Evolutionary conservation across 2,329 filamentous ascomycete genomes (phyloP), one percentile per base, ranked within the genome.

Genomic region (Ascochyta fabae): DNA sequence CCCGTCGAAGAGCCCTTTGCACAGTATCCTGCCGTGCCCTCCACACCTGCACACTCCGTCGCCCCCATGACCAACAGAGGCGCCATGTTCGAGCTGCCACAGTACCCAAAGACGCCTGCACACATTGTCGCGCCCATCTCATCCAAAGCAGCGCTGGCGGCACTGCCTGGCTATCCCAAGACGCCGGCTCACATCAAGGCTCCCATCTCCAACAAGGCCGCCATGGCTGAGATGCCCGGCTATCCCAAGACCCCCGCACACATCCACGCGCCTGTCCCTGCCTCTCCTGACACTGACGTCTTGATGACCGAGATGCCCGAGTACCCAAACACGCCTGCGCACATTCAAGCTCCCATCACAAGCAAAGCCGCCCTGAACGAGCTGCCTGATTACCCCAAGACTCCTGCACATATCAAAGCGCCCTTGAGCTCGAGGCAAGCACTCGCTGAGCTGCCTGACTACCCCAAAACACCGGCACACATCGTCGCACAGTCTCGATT

Each of bases 151-250:
- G 64, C 60, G 6, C 54, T 70, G 7, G 54, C 59, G 27, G 61
- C 61, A 39, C 50, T 69, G 12, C 60, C 64, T 3, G 57, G 31
- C 9, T 70, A 68, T 40, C 68, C 65, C 6, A 62, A 61, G 24
- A 70, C 68, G n/a, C 68, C 67, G 15, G 57, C 59, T 3, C 68
- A 70, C 38, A 66, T 70, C 15, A 24, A 16, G 12, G 66, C 62
- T 1, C 61, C 66, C 9, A 48, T 66, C 15, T 58, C 47, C 5
- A 57, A 50, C 16, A 58, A 53, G 15, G 61, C 56, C 10, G 62
- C 64, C 6, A 36, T 70, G 24, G 56, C 56, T 33, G 62, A 67
- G 39, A 50, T 69, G 59, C 60, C 64, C n/a, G 58, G 36, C n/a
- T 65, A 65, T 12, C 64, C 64, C 3, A 57, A 62, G 29, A 67